Conservation (phyloP, 257 asterid genomes). For the Nicotiana otophora region DNA sequence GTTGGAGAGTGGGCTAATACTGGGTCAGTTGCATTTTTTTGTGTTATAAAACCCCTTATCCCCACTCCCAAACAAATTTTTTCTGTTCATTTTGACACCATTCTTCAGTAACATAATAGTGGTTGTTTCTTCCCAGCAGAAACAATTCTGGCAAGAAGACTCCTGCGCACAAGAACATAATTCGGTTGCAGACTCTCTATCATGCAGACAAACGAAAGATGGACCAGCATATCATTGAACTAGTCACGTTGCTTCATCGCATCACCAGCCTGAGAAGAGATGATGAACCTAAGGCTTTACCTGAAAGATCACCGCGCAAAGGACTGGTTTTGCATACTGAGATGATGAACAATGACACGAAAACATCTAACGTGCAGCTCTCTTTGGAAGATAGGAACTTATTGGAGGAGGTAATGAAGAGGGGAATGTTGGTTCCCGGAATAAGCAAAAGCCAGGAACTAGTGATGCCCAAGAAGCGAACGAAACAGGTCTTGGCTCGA, state of each 20-base stretch:
- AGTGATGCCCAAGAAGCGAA: slow-evolving; percentile 26
- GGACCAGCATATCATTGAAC: slow-evolving; percentile 61
- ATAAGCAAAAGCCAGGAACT: slow-evolving; percentile 90
- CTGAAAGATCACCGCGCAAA: slow-evolving; percentile 47
- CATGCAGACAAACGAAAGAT: slow-evolving; percentile 74
- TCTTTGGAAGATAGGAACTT: slow-evolving; percentile 63
- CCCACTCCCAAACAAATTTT: background rate
- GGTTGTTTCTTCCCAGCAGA: slow-evolving; percentile 31
- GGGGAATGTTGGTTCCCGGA: slow-evolving; percentile 51
- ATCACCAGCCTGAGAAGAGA: slow-evolving; percentile 59
- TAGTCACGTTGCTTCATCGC: slow-evolving; percentile 75
- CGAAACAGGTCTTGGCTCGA: slow-evolving; percentile 37
- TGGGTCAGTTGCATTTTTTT: slow-evolving; percentile 45
- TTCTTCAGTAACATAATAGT: background rate
- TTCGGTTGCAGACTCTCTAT: slow-evolving; percentile 82
- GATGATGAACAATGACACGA: background rate
- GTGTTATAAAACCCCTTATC: background rate
- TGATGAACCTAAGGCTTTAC: slow-evolving; percentile 38
- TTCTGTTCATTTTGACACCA: background rate
- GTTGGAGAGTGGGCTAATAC: slow-evolving; percentile 99
- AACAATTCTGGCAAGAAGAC: slow-evolving; percentile 68
- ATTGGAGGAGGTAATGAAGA: slow-evolving; percentile 62
- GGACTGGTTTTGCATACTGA: slow-evolving; percentile 18
- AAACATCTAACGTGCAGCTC: slow-evolving; percentile 22
- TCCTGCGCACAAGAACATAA: slow-evolving; percentile 33